Percentiles rank a stretch among this genome's conserved stretches.
phyloP scores from a whole-genome alignment of 2,329 filamentous ascomycete species.

The Pseudogymnoascus verrucosus region DNA sequence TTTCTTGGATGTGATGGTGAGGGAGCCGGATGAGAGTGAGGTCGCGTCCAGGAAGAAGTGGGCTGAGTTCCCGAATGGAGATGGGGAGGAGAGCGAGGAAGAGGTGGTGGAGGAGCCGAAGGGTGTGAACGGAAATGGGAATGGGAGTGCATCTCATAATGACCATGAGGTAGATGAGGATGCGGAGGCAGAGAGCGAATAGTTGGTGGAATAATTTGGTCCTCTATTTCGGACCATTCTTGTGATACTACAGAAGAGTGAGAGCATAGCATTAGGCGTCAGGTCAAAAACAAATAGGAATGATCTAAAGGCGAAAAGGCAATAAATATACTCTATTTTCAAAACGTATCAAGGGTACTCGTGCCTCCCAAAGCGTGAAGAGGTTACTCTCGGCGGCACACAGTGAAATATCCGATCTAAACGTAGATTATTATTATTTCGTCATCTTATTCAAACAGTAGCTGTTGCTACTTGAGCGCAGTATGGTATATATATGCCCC shows the following conservation, averaged over 20 bases:
- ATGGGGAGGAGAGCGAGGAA: conserved; percentile 21
- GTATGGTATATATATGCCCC: conserved; percentile 7
- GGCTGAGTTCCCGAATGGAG: conserved; percentile 30
- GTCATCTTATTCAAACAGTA: conserved; percentile 1
- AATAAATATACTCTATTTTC: neutral
- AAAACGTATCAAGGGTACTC: neutral
- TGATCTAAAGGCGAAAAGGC: conserved; percentile 4
- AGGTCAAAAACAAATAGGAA: neutral
- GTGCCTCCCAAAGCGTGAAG: neutral
- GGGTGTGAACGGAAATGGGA: neutral
- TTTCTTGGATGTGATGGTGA: conserved; percentile 46
- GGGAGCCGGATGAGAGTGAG: conserved; percentile 48
- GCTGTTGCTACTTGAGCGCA: conserved; percentile 3
- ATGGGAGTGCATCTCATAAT: neutral
- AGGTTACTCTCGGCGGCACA: neutral
- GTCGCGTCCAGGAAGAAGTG: conserved; percentile 44
- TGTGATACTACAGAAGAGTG: neutral
- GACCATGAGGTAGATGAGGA: conserved; percentile 15
- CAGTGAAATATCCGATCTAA: neutral
- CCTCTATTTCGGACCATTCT: neutral
- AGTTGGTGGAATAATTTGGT: neutral
- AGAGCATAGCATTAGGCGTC: neutral
- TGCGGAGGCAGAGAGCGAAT: conserved; percentile 13
- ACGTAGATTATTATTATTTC: conserved; percentile 8
- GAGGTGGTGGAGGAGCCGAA: conserved; percentile 12